Percentiles rank a stretch among this genome's conserved stretches.
Evolutionary conservation across 768 basidiomycete genomes (phyloP).

Genomic region (Suillus plorans): DNA sequence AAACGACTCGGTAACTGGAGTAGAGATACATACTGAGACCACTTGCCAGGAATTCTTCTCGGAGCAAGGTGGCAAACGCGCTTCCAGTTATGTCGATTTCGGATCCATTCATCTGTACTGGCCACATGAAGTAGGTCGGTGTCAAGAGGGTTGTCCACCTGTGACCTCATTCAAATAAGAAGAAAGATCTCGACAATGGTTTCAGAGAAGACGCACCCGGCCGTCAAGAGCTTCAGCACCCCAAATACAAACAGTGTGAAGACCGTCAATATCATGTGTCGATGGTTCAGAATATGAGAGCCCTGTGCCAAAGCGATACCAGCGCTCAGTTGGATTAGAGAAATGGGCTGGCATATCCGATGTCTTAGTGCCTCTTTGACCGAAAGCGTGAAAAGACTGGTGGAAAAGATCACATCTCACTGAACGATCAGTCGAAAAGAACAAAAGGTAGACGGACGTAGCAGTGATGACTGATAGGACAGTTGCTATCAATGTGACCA

Average conservation of each 20-base stretch:
- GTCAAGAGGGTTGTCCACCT: conserved; percentile 17
- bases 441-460: not conserved
- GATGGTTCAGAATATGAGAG: not conserved
- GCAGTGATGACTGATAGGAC: not conserved
- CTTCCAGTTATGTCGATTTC: conserved; percentile 9
- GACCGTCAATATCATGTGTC: not conserved
- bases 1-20: not conserved
- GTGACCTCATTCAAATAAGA: not conserved
- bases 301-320: conserved; percentile 10
- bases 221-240: conserved; percentile 6
- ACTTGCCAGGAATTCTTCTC: not conserved
- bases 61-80: conserved; percentile 6
- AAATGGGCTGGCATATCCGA: conserved; percentile 11
- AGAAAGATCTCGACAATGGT: not conserved
- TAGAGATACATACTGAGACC: not conserved
- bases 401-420: not conserved
- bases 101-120: not conserved
- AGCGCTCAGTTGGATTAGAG: conserved; percentile 1
- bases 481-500: conserved; percentile 5
- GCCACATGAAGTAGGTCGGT: conserved; percentile 1
- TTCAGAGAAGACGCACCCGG: not conserved
- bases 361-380: conserved; percentile 13
- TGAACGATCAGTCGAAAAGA: not conserved
- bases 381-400: conserved; percentile 5
- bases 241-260: conserved; percentile 4